These are phyloP conservation scores for Fraxinus cuspidata DNA, from an alignment of 257 asterid genomes.

Conservation along the genomic window DNA sequence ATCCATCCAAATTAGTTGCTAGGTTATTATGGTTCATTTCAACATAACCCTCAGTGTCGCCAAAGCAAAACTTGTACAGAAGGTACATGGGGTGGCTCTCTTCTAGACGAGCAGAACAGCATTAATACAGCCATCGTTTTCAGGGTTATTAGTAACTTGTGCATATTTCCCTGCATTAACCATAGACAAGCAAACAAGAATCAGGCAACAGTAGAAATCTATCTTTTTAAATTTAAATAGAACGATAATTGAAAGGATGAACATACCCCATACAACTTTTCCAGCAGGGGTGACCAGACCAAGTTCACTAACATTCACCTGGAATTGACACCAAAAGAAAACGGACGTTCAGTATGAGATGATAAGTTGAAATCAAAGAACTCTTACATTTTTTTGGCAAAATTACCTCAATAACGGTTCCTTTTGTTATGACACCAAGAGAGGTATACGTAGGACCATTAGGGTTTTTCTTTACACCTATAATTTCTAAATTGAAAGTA, in stretches of 20 bases:
- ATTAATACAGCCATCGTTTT: slow-evolving; percentile 93
- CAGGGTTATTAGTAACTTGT: slow-evolving; percentile 95
- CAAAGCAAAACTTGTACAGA: neutral
- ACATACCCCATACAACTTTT: slow-evolving; percentile 95
- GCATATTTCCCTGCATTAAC: slow-evolving; percentile 83
- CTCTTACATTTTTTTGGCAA: neutral
- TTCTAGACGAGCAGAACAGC: slow-evolving; percentile 82
- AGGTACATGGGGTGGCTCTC: neutral
- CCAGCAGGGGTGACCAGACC: slow-evolving; percentile 99
- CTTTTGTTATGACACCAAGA: slow-evolving; percentile 90
- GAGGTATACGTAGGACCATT: slow-evolving; percentile 94
- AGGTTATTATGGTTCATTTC: neutral
- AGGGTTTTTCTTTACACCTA: slow-evolving; percentile 94
- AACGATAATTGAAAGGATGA: neutral
- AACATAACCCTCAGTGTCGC: neutral
- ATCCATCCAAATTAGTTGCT: neutral
- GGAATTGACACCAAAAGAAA: slow-evolving; percentile 24
- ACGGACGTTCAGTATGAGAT: slow-evolving; percentile 4
- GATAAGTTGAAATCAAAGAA: neutral
- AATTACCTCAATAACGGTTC: slow-evolving; percentile 87
- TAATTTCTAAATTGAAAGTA: slow-evolving; percentile 88
- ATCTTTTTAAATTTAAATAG: neutral
- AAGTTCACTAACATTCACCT: slow-evolving; percentile 93
- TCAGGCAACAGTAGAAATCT: neutral
- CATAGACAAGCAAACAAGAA: slow-evolving; percentile 6